These are phyloP conservation scores for Monosporascus sp. DNA, from an alignment of 2,329 filamentous ascomycete species.

Conservation along the genomic window DNA sequence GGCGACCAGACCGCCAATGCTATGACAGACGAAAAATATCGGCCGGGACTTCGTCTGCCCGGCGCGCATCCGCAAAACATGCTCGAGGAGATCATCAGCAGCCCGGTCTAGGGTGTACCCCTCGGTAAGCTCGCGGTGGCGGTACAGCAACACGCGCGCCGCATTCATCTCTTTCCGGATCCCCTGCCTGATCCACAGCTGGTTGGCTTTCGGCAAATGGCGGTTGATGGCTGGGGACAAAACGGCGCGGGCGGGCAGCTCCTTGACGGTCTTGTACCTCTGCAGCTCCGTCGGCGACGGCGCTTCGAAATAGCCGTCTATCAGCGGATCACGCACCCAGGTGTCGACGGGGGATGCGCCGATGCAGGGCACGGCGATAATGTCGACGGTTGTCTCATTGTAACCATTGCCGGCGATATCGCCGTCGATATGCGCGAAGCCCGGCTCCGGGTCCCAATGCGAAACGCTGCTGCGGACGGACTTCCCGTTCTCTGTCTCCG, in stretches of 20 bases:
- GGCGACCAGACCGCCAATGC: conserved; percentile 54
- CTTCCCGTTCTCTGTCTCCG: conserved; percentile 8
- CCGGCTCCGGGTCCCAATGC: conserved; percentile 29
- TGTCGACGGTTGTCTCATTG: conserved; percentile 49
- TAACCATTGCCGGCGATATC: conserved; percentile 38
- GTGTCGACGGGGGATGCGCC: conserved; percentile 48
- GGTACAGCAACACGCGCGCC: conserved; percentile 48
- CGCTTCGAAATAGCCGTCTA: conserved; percentile 40
- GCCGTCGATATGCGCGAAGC: conserved; percentile 38
- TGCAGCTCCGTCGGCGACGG: conserved; percentile 20
- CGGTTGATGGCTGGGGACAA: conserved; percentile 28
- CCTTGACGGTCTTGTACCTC: conserved; percentile 24
- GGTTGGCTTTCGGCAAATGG: conserved; percentile 26
- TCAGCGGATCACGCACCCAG: conserved; percentile 46
- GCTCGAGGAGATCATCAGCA: conserved; percentile 42
- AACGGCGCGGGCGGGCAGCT: conserved; percentile 25
- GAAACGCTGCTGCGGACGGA: conserved; percentile 21
- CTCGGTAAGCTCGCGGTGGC: conserved; percentile 39
- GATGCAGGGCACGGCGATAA: conserved; percentile 49
- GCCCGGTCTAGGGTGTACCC: conserved; percentile 38
- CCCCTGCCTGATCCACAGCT: conserved; percentile 50
- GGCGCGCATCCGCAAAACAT: conserved; percentile 32
- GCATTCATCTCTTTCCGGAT: conserved; percentile 42
- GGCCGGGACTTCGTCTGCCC: conserved; percentile 38
- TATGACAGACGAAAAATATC: conserved; percentile 56